Conservation (phyloP, 768 basidiomycete genomes). For the Gloeopeniophorella convolvens region DNA sequence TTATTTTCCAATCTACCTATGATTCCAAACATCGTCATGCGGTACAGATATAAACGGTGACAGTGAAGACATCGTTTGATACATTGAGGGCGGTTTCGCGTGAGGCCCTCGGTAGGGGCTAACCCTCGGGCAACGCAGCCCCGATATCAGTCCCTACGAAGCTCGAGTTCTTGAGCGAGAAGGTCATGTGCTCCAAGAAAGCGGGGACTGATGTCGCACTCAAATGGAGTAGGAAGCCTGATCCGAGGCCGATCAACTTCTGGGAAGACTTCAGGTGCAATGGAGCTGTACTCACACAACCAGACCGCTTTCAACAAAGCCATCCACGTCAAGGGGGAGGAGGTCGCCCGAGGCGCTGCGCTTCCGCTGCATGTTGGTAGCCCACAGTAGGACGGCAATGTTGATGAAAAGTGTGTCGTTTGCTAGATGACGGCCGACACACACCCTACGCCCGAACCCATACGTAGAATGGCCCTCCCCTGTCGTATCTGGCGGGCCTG, state of each 20-base stretch:
- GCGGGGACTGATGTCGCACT: conserved; percentile 12
- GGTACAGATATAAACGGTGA: too few species aligned
- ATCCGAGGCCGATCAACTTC: neutral
- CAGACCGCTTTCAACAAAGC: conserved; percentile 19
- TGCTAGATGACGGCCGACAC: conserved; percentile 18
- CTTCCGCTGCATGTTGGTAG: conserved; percentile 12
- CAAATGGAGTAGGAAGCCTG: conserved; percentile 17
- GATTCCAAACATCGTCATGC: too few species aligned
- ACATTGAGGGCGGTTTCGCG: too few species aligned
- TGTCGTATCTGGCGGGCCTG: conserved; percentile 19
- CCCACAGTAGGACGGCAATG: conserved; percentile 16
- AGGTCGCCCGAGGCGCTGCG: conserved; percentile 5
- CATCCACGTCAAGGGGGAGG: conserved; percentile 16
- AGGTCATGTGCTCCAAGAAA: conserved; percentile 14
- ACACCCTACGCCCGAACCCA: conserved; percentile 18
- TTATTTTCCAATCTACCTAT: too few species aligned
- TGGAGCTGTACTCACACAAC: conserved; percentile 15
- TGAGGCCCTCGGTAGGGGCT: too few species aligned
- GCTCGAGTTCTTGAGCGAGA: conserved; percentile 10
- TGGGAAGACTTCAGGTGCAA: neutral
- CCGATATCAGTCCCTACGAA: neutral
- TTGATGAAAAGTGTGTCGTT: conserved; percentile 20
- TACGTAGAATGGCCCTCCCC: conserved; percentile 18
- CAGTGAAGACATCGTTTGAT: too few species aligned
- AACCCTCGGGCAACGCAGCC: too few species aligned